Base-by-base conservation (phyloP, 2,329 filamentous ascomycete genomes). In the Fusarium subtropicale region DNA sequence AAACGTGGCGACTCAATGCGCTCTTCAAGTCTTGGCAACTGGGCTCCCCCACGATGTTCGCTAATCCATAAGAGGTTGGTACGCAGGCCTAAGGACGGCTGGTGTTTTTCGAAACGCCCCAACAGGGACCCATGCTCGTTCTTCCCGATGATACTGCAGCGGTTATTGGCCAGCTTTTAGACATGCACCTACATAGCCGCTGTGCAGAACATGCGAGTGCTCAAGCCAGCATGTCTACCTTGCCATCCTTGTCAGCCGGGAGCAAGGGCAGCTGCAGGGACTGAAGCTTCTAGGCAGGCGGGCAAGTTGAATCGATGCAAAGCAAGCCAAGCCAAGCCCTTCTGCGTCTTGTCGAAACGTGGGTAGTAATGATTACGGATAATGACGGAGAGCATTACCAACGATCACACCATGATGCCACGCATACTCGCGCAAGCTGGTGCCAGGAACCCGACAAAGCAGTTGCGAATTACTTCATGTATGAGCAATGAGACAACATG, bases 171-270 rank as follows among this genome's bases (percentile, higher is more conserved):
- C 69, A 75, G 66, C 68, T 76, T 72, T 77, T 73, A 76, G 74
- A 77, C 74, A 70, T 72, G 70, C 72, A 74, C 73, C 61, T 78
- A 80, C 78, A 80, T 80, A 80, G 77, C 79, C 79, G 79, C 79
- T 80, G 76, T 79, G 78, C 77, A 79, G 78, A 73, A 77, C 73
- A 80, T 80, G 79, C 78, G 79, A 79, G 78, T 79, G 78, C 76
- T 79, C 77, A 76, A 77, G 73, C 77, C 76, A 76, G 72, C 73
- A 66, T 72, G 63, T 63, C 62, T 68, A 66, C 66, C 64, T 69
- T 64, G 60, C 64, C 63, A 76, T 54, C 73, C 75, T 69, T 74
- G 72, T 61, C 56, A 42, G 42, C 55, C 60, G 58, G 68, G 59
- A 63, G 47, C 56, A 61, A 65, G 58, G 59, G 62, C 64, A 66